Conservation (phyloP, 371 early-diverging fungal species). For the Apophysomyces variabilis region DNA sequence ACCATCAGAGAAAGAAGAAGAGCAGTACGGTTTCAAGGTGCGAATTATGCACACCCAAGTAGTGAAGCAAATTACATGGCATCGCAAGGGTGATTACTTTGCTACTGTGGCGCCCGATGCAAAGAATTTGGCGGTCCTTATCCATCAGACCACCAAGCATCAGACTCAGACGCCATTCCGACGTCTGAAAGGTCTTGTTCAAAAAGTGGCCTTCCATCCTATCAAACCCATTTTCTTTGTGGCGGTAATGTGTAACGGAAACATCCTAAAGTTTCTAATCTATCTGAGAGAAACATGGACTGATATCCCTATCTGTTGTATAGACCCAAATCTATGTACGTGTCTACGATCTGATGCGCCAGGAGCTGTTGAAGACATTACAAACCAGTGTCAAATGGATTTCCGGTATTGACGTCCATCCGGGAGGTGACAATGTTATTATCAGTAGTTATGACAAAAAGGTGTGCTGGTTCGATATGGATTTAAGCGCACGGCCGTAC, state of each 20-base stretch:
- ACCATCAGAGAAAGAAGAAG: constrained; percentile 58
- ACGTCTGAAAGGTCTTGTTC: constrained; percentile 87
- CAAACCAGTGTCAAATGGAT: constrained; percentile 91
- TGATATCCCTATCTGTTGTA: constrained; percentile 1
- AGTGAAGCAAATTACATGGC: constrained; percentile 91
- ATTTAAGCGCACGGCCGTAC: constrained; percentile 90
- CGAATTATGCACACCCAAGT: constrained; percentile 57
- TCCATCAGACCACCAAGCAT: constrained; percentile 92
- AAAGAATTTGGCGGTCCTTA: constrained; percentile 70
- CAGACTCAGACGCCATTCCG: constrained; percentile 91
- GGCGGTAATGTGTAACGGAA: constrained; percentile 55
- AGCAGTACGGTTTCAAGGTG: constrained; percentile 58
- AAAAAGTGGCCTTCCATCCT: constrained; percentile 93
- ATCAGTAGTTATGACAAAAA: constrained; percentile 94
- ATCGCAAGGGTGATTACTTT: constrained; percentile 96
- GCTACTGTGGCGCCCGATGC: constrained; percentile 81
- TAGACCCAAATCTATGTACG: constrained; percentile 92
- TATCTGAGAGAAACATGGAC: not conserved
- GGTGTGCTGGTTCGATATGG: constrained; percentile 96
- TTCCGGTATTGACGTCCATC: constrained; percentile 93
- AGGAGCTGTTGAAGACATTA: constrained; percentile 82
- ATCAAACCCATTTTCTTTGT: constrained; percentile 91
- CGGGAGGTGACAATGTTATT: constrained; percentile 91
- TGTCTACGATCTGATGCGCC: constrained; percentile 90
- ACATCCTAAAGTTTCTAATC: too few relatives aligned